phyloP scores from a whole-genome alignment of 2,329 filamentous ascomycete genomes.

The Beauveria australis region DNA sequence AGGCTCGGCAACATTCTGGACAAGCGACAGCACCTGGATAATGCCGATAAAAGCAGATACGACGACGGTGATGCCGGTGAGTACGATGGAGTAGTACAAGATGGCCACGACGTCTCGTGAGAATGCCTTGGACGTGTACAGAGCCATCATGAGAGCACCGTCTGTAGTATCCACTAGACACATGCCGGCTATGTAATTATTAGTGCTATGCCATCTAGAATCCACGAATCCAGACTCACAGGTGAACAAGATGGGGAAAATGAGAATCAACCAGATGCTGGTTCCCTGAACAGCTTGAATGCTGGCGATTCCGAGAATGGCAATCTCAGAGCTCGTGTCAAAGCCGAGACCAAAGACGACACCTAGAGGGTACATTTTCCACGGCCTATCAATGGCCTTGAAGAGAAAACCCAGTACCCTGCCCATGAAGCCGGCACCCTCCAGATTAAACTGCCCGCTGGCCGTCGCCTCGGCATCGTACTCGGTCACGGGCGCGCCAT shows the following conservation, averaged over 20 bases:
- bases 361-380: conserved; percentile 95
- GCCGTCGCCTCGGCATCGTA: conserved; percentile 21
- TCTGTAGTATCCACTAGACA: conserved; percentile 89
- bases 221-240: conserved; percentile 34
- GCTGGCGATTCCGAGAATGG: conserved; percentile 80
- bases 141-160: conserved; percentile 87
- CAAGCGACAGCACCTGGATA: conserved; percentile 73
- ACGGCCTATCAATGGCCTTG: conserved; percentile 63
- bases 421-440: conserved; percentile 70
- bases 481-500: conserved; percentile 18
- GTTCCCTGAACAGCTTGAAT: conserved; percentile 81
- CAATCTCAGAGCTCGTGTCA: conserved; percentile 91
- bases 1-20: conserved; percentile 67
- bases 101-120: conserved; percentile 80
- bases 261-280: conserved; percentile 85
- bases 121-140: conserved; percentile 77
- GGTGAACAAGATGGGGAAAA: conserved; percentile 87
- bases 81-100: conserved; percentile 84
- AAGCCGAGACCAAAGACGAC: conserved; percentile 88
- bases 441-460: conserved; percentile 54
- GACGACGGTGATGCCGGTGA: conserved; percentile 74
- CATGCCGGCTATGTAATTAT: conserved; percentile 65
- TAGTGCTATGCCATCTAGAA: neutral
- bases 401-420: conserved; percentile 68
- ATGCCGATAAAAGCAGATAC: conserved; percentile 81